phyloP scores from a whole-genome alignment of 2,329 filamentous ascomycete species.

The Phialemoniopsis sp. region DNA sequence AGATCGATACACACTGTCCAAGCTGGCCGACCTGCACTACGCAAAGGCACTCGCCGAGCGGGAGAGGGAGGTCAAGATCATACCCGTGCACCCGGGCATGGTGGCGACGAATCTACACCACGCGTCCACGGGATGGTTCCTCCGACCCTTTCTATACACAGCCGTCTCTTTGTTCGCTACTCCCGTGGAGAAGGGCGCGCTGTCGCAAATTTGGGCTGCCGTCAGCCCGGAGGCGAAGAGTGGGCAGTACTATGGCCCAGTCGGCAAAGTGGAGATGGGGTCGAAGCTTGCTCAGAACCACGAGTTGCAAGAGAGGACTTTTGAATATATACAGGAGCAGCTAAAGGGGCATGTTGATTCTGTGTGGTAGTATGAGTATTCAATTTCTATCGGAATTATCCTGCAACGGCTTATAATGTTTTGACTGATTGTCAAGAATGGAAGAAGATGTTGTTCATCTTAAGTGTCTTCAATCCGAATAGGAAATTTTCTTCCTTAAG shows the following conservation, averaged over 20 bases:
- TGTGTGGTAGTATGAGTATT: too few relatives aligned
- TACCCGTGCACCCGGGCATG: conserved; percentile 20
- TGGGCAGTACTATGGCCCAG: conserved; percentile 25
- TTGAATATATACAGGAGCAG: too few relatives aligned
- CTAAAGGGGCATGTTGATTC: too few relatives aligned
- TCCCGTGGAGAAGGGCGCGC: conserved; percentile 23
- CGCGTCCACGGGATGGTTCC: conserved; percentile 1
- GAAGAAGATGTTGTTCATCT: too few relatives aligned
- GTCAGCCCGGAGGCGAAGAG: conserved; percentile 21
- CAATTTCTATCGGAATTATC: too few relatives aligned
- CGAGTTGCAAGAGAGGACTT: conserved; percentile 13
- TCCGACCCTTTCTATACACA: neutral
- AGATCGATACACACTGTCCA: conserved; percentile 24
- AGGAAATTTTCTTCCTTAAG: too few relatives aligned
- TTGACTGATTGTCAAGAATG: too few relatives aligned
- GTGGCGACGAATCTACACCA: conserved; percentile 14
- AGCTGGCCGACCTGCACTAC: conserved; percentile 25
- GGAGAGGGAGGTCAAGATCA: conserved; percentile 16
- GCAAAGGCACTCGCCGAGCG: conserved; percentile 18
- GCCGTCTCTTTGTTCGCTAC: neutral
- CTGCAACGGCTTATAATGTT: too few relatives aligned
- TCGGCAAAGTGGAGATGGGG: conserved; percentile 17
- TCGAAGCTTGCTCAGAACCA: conserved; percentile 13
- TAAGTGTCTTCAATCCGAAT: too few relatives aligned
- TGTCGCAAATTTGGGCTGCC: conserved; percentile 38